phyloP scores from a whole-genome alignment of 345 rosid genomes.

The Eucalyptus cloeziana region DNA sequence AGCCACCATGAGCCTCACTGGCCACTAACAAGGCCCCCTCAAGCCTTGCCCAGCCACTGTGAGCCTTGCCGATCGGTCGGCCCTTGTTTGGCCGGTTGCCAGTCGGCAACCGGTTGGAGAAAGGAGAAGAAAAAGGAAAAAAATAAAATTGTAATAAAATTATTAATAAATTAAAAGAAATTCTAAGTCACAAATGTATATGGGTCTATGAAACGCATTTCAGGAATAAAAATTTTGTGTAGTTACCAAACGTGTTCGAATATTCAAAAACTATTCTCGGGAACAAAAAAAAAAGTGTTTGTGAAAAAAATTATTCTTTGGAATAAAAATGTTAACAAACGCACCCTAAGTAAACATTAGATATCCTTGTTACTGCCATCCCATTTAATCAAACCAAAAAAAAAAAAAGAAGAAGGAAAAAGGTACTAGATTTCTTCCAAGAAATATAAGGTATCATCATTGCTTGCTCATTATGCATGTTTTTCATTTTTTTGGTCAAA shows the following conservation, averaged over 20 bases:
- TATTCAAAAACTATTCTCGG: rapidly evolving
- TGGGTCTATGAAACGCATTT: too few species aligned
- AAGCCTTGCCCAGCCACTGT: too few species aligned
- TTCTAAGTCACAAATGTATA: too few species aligned
- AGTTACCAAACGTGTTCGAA: too few species aligned
- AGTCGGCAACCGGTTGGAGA: rapidly evolving
- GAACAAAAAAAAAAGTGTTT: too few species aligned
- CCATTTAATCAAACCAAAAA: background rate
- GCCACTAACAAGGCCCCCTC: rapidly evolving
- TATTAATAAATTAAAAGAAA: too few species aligned
- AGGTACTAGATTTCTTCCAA: background rate
- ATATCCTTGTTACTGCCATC: background rate
- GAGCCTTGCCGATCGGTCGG: too few species aligned
- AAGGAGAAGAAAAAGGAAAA: too few species aligned
- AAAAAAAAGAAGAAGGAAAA: background rate
- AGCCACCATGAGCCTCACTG: too few species aligned
- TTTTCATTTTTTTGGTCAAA: too few species aligned
- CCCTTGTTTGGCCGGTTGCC: too few species aligned
- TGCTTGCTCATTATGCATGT: background rate
- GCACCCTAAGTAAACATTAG: background rate
- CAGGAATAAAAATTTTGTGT: rapidly evolving
- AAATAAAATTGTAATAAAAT: too few species aligned
- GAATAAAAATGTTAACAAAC: rapidly evolving
- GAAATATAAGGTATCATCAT: background rate
- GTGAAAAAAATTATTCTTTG: rapidly evolving